Evolutionary conservation across 345 rosid species (phyloP), one percentile per base, ranked within the genome.

Genomic region (Hibiscus tridactylites): DNA sequence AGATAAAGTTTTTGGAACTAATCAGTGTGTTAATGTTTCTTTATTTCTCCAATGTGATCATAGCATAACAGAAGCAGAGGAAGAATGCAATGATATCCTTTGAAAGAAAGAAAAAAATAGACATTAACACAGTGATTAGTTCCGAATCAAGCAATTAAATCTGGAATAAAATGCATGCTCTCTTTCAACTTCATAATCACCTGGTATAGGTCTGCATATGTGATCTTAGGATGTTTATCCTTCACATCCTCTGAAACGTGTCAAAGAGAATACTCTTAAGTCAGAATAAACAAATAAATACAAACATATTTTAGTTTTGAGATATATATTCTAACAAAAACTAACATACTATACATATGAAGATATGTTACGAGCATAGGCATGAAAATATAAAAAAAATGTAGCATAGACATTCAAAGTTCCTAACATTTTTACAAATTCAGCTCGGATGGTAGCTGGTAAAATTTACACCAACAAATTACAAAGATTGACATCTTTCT

Each of bases 161-260:
- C 58, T 6, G 3, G 37, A 60, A 69, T 28, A 62, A 63, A 44
- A 31, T 21, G 64, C 68, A 50, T 28, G 61, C 53, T 9, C 16
- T 68, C 63, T 47, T 53, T 49, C 39, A 33, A 75, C 67, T 57
- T n/a, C 42, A 29, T 19, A 73, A 72, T 72, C 68, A 86, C 91
- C 88, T 88, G 88, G 76, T 82, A 88, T 4, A 88, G 74, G 68
- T 94, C 97, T 2, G 97, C 97, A 60, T 91, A 88, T 0, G 97
- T 83, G 72, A 94, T 85, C 78, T 87, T 94, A 0, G 90, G 93
- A 81, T 87, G 84, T 68, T 88, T 90, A 71, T 85, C 84, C 81
- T 90, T 94, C 83, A 94, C 91, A 29, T 79, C 86, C 81, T 91
- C 98, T 94, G 85, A 62, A 79, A 70, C 61, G 72, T 13, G n/a